These are phyloP conservation scores for Diaporthe nobilis DNA, from an alignment of 2,329 filamentous ascomycete species.

Conservation along the genomic window DNA sequence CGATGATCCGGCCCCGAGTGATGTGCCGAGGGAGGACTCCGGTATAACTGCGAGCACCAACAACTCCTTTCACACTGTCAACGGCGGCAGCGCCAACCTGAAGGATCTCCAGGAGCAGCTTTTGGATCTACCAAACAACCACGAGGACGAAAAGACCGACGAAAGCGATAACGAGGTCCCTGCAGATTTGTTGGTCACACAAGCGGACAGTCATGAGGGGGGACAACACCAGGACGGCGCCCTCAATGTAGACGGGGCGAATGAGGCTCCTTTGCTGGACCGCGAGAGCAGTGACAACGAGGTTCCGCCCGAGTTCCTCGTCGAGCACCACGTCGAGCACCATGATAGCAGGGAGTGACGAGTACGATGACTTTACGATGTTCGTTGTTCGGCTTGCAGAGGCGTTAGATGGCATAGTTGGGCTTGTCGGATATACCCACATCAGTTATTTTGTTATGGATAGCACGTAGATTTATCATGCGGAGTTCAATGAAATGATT, in stretches of 20 bases:
- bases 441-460: not conserved
- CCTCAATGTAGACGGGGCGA: not conserved
- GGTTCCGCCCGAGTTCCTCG: slow-evolving; percentile 66
- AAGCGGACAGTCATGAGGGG: slow-evolving; percentile 41
- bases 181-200: slow-evolving; percentile 55
- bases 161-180: slow-evolving; percentile 59
- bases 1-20: slow-evolving; percentile 40
- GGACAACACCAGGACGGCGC: slow-evolving; percentile 27
- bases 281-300: slow-evolving; percentile 61
- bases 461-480: not conserved
- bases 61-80: slow-evolving; percentile 42
- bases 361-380: not conserved
- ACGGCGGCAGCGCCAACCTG: slow-evolving; percentile 50
- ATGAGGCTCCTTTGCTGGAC: slow-evolving; percentile 24
- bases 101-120: slow-evolving; percentile 52
- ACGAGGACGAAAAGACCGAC: slow-evolving; percentile 40
- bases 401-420: not conserved
- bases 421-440: slow-evolving; percentile 30
- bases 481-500: not conserved
- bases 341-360: slow-evolving; percentile 40
- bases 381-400: not conserved
- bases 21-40: slow-evolving; percentile 38
- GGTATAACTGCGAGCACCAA: slow-evolving; percentile 33
- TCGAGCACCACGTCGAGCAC: slow-evolving; percentile 62
- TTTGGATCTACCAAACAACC: slow-evolving; percentile 40